Evolutionary conservation across 495 filamentous ascomycete genomes (phyloP), one percentile per base, ranked within the genome.

Genomic region (Glonium stellatum): DNA sequence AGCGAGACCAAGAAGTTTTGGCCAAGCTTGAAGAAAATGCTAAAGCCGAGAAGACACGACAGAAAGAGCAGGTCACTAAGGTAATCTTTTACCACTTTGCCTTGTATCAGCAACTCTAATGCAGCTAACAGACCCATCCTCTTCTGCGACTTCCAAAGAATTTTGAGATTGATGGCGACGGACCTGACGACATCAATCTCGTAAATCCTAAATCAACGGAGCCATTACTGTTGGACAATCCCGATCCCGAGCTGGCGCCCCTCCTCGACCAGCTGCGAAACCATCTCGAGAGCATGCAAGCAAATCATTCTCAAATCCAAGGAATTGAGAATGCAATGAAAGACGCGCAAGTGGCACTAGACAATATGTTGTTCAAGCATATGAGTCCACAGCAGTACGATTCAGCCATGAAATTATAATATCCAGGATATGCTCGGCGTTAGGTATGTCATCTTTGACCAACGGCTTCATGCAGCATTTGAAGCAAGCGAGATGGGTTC

Each of bases 221-320:
- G 37, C 41, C 42, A 21, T 31, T 57, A n/a, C 12, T 64, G 35
- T 58, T 71, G 15, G 62, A 63, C 35, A 44, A 55, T 25, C 54
- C 61, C 42, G 72, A 77, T 67, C 63, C 67, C 37, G 60, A 71
- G 37, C 52, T 79, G 1, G 57, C 63, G 23, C 57, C 63, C 5
- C 41, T 77, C 46, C 54, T 72, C n/a, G 60, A 72, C 54, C 78
- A 83, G 61, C 69, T 86, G 11, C 71, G 76, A 50, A 73, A 75
- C 44, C 82, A 84, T 68, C 71, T 85, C 23, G 77, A 79, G 60
- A 83, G 77, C 31, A 78, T 86, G 73, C 75, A 80, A 55, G 76
- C 68, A 50, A 85, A 84, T 61, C 71, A 74, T 1, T 73, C 71
- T n/a, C 78, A 80, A 31, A 71, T 84, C 12, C 56, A 72, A 8